Conservation (phyloP, 305 asterid genomes). For the Ilex paraguariensis region DNA sequence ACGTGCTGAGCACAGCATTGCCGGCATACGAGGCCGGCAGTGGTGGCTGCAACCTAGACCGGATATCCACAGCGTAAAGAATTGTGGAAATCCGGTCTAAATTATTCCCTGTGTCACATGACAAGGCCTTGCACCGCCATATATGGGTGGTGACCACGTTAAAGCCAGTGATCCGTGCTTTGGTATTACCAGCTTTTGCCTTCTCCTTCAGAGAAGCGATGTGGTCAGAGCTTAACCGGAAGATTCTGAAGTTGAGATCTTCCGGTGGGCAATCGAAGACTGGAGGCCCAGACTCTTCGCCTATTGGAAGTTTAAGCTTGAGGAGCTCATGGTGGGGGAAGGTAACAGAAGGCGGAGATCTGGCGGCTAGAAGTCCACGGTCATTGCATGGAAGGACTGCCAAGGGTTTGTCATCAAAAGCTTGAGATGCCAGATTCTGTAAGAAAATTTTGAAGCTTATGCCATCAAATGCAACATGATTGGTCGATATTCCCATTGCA, state of each 20-base stretch:
- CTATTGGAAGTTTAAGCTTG: constrained; percentile 46
- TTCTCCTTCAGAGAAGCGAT: constrained; percentile 38
- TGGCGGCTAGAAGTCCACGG: constrained; percentile 72
- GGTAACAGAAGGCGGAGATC: constrained; percentile 72
- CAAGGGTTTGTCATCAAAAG: constrained; percentile 55
- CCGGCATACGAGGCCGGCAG: constrained; percentile 59
- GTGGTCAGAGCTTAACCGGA: constrained; percentile 38
- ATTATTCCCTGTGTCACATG: constrained; percentile 14
- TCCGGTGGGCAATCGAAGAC: constrained; percentile 48
- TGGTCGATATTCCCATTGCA: constrained; percentile 61
- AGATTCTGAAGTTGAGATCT: constrained; percentile 51
- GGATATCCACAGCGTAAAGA: constrained; percentile 67
- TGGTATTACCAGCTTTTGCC: constrained; percentile 23
- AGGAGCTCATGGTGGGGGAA: constrained; percentile 87
- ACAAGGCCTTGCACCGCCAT: constrained; percentile 86
- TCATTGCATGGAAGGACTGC: constrained; percentile 49
- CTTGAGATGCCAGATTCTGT: constrained; percentile 77
- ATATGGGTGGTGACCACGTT: constrained; percentile 43
- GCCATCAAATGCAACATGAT: constrained; percentile 69
- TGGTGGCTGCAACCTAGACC: constrained; percentile 56
- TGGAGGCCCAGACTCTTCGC: constrained; percentile 39
- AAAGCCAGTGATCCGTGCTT: constrained; percentile 43
- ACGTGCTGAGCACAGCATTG: constrained; percentile 68
- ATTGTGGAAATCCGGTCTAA: constrained; percentile 37
- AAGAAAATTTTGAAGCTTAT: constrained; percentile 58